Evolutionary conservation across 805 yeast species (phyloP), one percentile per base, ranked within the genome.

Genomic region (Barnettozyma sp.): DNA sequence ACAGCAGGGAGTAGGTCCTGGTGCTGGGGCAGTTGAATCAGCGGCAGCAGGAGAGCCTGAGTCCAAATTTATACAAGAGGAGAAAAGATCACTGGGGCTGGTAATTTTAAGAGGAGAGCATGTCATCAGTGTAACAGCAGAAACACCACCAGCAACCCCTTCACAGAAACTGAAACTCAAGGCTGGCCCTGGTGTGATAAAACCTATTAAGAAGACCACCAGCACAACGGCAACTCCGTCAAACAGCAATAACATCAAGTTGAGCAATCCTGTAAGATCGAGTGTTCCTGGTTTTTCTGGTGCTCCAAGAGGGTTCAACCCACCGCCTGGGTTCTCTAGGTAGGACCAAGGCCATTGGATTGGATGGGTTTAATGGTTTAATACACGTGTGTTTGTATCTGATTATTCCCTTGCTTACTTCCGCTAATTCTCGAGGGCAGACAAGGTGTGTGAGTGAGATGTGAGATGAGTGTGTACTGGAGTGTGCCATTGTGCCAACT

Each of bases 61-160:
- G 38, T 58, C 70, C 10, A 25, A 31, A 9, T 41, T 49, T 14
- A 54, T 70, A 20, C 67, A 65, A 26, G 82, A 79, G 41, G 88
- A 82, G 43, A 84, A 78, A 50, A 66, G 97, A 39, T 63, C 76
- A 5, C 60, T 92, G 17, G 97, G 97, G 0, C 68, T 92, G 34
- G 71, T 84, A 2, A 81, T 90, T 24, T 62, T 90, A 30, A 70
- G 97, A 48, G 98, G 98, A 3, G 96, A 86, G 45, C 83, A 81
- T 45, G 76, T 92, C 19, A 75, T 88, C 10, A 74, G 87, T 4
- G 50, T 49, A 2, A 53, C 63, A 14, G 51, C 54, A 21, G 65
- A 50, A 36, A 52, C 54, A 1, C 51, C 54, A 10, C 62, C 63
- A 4, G 41, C 53, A 2, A 56, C 49, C 3, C 33, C 41, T 3